These are phyloP conservation scores for Albizia julibrissin DNA, from an alignment of 306 rosid species.

Conservation along the genomic window DNA sequence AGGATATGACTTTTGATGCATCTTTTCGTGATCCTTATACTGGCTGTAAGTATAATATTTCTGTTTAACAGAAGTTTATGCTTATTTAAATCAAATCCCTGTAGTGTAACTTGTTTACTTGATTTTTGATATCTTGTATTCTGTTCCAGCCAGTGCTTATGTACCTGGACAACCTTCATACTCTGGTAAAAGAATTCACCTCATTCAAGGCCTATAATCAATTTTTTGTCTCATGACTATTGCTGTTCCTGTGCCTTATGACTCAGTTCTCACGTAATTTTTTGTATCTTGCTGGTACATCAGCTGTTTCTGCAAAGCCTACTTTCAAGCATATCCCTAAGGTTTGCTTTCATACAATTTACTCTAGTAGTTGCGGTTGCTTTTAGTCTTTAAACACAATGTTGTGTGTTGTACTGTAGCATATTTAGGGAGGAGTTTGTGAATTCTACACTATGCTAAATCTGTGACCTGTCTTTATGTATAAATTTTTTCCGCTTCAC, in stretches of 20 bases:
- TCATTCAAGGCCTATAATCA: background rate
- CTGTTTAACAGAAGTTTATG: constrained; percentile 11
- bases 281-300: constrained; percentile 23
- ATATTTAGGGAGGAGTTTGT: constrained; percentile 13
- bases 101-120: constrained; percentile 31
- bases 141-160: constrained; percentile 77
- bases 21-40: constrained; percentile 91
- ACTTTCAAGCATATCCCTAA: constrained; percentile 93
- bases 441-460: constrained; percentile 5
- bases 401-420: constrained; percentile 3
- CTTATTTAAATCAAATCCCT: constrained; percentile 17
- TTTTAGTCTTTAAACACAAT: constrained; percentile 23
- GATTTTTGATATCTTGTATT: constrained; percentile 9
- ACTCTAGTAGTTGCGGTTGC: constrained; percentile 19
- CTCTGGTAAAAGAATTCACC: constrained; percentile 49
- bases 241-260: constrained; percentile 15
- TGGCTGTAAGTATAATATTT: constrained; percentile 64
- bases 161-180: constrained; percentile 77
- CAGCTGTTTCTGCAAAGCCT: constrained; percentile 63
- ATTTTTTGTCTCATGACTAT: constrained; percentile 17
- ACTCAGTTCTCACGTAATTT: constrained; percentile 19
- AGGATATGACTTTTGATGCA: constrained; percentile 65
- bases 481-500: constrained; percentile 12
- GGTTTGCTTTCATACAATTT: constrained; percentile 54
- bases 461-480: constrained; percentile 11